phyloP scores from a whole-genome alignment of 805 yeast species.

The Sugiyamaella qingdaonensis region DNA sequence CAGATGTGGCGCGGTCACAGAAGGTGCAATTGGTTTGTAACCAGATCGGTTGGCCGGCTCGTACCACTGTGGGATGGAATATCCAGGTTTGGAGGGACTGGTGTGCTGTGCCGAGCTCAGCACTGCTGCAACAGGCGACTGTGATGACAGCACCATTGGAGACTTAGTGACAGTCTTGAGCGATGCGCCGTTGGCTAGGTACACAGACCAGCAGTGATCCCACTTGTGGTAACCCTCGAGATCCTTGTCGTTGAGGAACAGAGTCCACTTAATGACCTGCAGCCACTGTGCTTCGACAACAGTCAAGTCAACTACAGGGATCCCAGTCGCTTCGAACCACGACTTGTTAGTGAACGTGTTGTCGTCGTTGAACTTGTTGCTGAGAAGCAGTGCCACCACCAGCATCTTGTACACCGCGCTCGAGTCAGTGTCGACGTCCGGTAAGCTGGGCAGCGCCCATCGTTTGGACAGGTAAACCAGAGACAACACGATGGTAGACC shows the following conservation, averaged over 20 bases:
- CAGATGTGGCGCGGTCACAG: not conserved
- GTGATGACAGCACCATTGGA: not conserved
- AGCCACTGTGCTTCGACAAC: constrained; percentile 70
- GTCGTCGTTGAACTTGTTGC: constrained; percentile 94
- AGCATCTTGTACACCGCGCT: constrained; percentile 45
- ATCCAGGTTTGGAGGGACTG: constrained; percentile 15
- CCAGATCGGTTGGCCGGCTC: constrained; percentile 16
- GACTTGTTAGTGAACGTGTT: constrained; percentile 92
- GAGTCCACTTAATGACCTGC: constrained; percentile 53
- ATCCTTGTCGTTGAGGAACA: constrained; percentile 40
- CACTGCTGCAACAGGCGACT: constrained; percentile 4
- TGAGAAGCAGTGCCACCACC: constrained; percentile 68
- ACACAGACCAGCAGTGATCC: constrained; percentile 31
- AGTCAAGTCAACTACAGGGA: constrained; percentile 58
- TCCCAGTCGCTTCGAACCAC: constrained; percentile 95
- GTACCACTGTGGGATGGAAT: constrained; percentile 28
- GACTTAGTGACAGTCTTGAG: not conserved
- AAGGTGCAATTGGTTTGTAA: not conserved
- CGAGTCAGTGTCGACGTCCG: constrained; percentile 31
- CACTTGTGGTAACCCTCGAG: constrained; percentile 31
- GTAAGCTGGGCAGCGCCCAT: constrained; percentile 37
- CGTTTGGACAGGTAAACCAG: constrained; percentile 73
- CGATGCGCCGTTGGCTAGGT: not conserved
- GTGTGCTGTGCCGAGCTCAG: not conserved
- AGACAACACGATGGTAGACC: constrained; percentile 73